Evolutionary conservation across 768 basidiomycete genomes (phyloP), one percentile per base, ranked within the genome.

Genomic region (Phlebiopsis flavidoalba): DNA sequence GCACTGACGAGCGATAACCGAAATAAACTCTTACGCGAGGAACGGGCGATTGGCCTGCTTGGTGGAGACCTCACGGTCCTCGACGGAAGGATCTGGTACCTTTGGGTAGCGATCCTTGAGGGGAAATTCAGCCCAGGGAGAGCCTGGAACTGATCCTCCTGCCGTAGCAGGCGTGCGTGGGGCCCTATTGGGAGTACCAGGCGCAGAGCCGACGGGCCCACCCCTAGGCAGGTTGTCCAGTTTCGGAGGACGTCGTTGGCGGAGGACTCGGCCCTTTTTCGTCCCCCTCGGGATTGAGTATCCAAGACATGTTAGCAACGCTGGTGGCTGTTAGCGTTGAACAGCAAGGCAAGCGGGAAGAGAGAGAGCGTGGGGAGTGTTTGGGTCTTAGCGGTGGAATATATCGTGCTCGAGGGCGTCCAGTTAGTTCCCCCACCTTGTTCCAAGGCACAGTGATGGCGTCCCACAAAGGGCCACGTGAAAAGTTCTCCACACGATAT

Each of bases 11-110:
- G 52, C 26, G 47, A 45, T n/a, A 33, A 51, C 31, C 31, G 47
- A 45, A 14, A 53, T n/a, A 21, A 33, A 53, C 31, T 80, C 86
- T 64, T 76, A 93, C 85, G 84, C 84, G 31, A 95, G 82, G 74
- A 92, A 94, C 8, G 95, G 91, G 61, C 80, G 79, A 75, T 96
- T 97, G 33, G 93, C 91, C 47, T 84, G 74, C 77, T 95, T 96
- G 64, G 83, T 84, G 26, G 88, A 83, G 43, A 95, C 91, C 79
- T 83, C 82, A 65, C 89, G 81, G 60, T 81, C 79, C 1, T 86
- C 83, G 62, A 87, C 82, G 57, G 73, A 64, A 58, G 88, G 88
- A 73, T 91, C 89, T 64, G 76, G 71, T 3, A 85, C 83, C 73
- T 82, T 83, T 52, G 75, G 77, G 58, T 82, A 76, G 54, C 76